phyloP scores from a whole-genome alignment of 2,329 filamentous ascomycete species.

The Stenocarpella maydis region DNA sequence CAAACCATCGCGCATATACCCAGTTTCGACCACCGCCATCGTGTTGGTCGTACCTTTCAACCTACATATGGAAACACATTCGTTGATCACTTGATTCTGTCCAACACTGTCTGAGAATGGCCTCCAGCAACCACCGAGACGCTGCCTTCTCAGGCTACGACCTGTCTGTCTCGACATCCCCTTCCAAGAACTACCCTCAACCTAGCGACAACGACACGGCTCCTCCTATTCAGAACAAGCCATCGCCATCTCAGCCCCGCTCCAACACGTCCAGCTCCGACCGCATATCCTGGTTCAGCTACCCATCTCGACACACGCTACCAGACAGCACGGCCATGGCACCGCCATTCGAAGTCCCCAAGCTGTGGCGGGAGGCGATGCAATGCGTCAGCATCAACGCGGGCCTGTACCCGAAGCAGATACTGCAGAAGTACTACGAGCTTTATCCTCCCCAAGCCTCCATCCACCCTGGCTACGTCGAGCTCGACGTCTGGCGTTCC shows the following conservation, averaged over 20 bases:
- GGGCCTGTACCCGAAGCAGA: slow-evolving; percentile 26
- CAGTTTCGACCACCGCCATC: background rate
- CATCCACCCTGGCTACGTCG: background rate
- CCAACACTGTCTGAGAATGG: background rate
- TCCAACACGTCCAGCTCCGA: background rate
- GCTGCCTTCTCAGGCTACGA: slow-evolving; percentile 3
- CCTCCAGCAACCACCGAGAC: background rate
- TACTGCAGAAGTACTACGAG: slow-evolving; percentile 29
- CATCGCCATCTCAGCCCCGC: background rate
- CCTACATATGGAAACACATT: background rate
- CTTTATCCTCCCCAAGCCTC: slow-evolving; percentile 4
- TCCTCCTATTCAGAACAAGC: background rate
- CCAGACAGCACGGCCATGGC: slow-evolving; percentile 2
- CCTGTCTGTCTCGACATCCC: background rate
- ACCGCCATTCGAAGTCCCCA: slow-evolving; percentile 28
- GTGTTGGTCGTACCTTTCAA: too few species aligned
- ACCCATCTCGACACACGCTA: background rate
- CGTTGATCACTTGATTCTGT: background rate
- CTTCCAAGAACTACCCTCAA: background rate
- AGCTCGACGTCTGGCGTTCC: slow-evolving; percentile 30
- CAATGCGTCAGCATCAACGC: slow-evolving; percentile 34
- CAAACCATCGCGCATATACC: background rate
- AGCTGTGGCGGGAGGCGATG: slow-evolving; percentile 32
- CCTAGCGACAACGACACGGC: background rate
- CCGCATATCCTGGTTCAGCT: background rate